Percentiles rank a stretch among this genome's conserved stretches.
phyloP scores from a whole-genome alignment of 169 alveolate genomes.

The Plasmodium adleri region DNA sequence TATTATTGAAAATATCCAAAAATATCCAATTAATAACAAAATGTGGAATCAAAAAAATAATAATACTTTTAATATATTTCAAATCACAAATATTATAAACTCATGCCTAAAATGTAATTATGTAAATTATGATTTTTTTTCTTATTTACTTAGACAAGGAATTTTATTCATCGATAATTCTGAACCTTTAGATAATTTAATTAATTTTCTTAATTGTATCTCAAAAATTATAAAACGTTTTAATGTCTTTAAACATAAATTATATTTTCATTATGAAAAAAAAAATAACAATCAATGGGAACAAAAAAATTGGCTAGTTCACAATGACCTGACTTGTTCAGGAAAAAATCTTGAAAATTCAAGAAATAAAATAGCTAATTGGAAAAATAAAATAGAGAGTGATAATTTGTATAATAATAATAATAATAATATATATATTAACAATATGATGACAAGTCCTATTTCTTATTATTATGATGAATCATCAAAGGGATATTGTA shows the following conservation, averaged over 20 bases:
- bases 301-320: background rate
- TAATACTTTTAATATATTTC: constrained; percentile 44
- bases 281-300: background rate
- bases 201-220: constrained; percentile 8
- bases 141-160: constrained; percentile 1
- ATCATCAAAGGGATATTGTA: background rate
- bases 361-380: background rate
- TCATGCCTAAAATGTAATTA: constrained; percentile 39
- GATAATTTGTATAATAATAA: background rate
- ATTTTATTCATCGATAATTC: background rate
- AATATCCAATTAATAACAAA: background rate
- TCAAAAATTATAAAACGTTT: constrained; percentile 26
- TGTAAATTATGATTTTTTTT: constrained; percentile 36
- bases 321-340: too few relatives aligned
- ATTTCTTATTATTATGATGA: too few relatives aligned
- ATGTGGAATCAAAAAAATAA: background rate
- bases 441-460: too few relatives aligned
- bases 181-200: constrained; percentile 34
- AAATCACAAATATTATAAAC: constrained; percentile 46
- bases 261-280: constrained; percentile 11
- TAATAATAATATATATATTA: background rate
- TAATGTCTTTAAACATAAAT: background rate
- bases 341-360: background rate
- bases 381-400: background rate
- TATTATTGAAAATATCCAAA: background rate